These are phyloP conservation scores for Capsicum rhomboideum DNA, from an alignment of 257 asterid species.

Conservation along the genomic window DNA sequence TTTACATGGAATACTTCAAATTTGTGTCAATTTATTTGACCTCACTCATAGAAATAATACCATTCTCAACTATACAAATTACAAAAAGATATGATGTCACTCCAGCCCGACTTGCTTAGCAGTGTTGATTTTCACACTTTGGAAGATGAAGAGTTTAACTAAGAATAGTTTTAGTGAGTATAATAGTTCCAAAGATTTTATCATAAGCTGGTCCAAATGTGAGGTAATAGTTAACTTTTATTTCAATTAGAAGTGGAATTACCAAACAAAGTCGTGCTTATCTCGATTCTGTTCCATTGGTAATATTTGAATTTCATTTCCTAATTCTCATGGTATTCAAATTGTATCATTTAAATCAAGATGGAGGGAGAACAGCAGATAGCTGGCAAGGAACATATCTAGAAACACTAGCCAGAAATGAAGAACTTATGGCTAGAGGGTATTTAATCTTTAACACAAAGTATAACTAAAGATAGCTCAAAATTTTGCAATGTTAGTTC, in stretches of 20 bases:
- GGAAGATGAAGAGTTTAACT: background rate
- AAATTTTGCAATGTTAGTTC: constrained; percentile 2
- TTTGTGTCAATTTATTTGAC: background rate
- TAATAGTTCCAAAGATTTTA: background rate
- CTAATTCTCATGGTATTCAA: background rate
- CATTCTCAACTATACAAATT: background rate
- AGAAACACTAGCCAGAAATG: background rate
- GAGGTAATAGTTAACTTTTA: background rate
- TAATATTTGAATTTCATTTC: background rate
- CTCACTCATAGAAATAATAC: background rate
- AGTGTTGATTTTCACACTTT: background rate
- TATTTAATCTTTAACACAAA: background rate
- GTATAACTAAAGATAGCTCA: background rate
- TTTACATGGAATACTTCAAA: background rate
- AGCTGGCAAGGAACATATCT: background rate
- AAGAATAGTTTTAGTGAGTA: background rate
- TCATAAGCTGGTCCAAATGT: background rate
- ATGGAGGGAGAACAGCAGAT: background rate
- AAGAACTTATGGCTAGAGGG: background rate
- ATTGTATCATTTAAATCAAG: background rate
- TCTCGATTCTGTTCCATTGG: background rate
- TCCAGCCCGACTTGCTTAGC: background rate
- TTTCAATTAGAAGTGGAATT: background rate
- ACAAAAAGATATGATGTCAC: background rate
- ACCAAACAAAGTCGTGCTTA: background rate